These are phyloP conservation scores for Phytophthora constricta DNA, from an alignment of 352 stramenopile genomes.

Conservation along the genomic window DNA sequence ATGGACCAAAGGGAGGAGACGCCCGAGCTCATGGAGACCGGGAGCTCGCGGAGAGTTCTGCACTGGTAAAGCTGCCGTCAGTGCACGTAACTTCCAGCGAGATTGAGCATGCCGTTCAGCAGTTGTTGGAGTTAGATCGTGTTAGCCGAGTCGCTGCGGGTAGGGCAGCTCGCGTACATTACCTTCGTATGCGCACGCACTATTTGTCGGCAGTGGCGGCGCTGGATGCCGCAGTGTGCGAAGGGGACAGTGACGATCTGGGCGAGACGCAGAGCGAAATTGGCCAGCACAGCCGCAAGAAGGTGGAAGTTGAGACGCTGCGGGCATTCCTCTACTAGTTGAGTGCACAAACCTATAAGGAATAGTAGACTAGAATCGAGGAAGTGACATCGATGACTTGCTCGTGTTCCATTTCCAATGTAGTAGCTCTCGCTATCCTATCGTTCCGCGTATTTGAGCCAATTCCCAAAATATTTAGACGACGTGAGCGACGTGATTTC, in stretches of 20 bases:
- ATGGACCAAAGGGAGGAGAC: slow-evolving; percentile 1
- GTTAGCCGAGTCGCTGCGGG: slow-evolving; percentile 63
- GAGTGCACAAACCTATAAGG: too few relatives aligned
- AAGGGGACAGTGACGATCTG: slow-evolving; percentile 61
- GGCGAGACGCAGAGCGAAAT: slow-evolving; percentile 61
- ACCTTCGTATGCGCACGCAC: slow-evolving; percentile 68
- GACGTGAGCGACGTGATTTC: too few relatives aligned
- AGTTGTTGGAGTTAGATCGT: slow-evolving; percentile 54
- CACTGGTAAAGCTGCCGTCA: slow-evolving; percentile 44
- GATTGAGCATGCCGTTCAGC: slow-evolving; percentile 59
- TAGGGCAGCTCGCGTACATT: slow-evolving; percentile 60
- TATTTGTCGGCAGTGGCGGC: slow-evolving; percentile 70
- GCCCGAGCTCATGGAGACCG: slow-evolving; percentile 1
- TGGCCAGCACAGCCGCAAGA: slow-evolving; percentile 57
- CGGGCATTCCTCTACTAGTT: slow-evolving; percentile 71
- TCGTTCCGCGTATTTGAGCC: too few relatives aligned
- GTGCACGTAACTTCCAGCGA: slow-evolving; percentile 62
- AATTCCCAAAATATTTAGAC: too few relatives aligned
- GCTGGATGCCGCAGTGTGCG: slow-evolving; percentile 67
- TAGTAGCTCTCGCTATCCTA: too few relatives aligned
- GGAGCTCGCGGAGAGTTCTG: slow-evolving; percentile 3
- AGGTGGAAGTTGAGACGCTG: slow-evolving; percentile 64
- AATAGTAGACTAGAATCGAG: too few relatives aligned
- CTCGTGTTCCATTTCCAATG: too few relatives aligned
- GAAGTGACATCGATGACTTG: too few relatives aligned